A percentile compares a stretch with the other conserved stretches of the same genome.
Evolutionary conservation across 768 basidiomycete genomes (phyloP).

Genomic region (Gelatoporia subvermispora): DNA sequence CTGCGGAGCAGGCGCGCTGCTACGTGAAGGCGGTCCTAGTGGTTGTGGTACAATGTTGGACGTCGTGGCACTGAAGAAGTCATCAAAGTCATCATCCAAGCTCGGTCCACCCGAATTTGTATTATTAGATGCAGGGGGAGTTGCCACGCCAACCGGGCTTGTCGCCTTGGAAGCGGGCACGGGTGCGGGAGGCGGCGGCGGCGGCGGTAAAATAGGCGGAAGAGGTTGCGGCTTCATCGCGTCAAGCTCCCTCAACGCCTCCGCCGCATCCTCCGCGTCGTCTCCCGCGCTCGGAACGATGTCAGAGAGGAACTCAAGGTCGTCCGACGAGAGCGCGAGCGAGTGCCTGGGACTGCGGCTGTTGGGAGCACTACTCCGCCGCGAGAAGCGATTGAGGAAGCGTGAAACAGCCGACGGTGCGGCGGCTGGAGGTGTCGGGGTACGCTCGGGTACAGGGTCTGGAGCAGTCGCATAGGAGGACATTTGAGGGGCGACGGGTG

Average conservation of each 20-base stretch:
- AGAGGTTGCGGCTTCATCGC: conserved; percentile 34
- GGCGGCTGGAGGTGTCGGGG: conserved; percentile 12
- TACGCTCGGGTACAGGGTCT: conserved; percentile 15
- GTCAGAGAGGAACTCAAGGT: conserved; percentile 77
- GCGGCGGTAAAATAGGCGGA: conserved; percentile 22
- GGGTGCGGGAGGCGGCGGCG: conserved; percentile 9
- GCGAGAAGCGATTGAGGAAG: conserved; percentile 71
- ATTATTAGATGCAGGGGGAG: neutral
- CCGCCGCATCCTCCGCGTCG: conserved; percentile 29
- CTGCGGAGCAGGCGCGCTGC: neutral
- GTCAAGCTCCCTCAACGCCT: conserved; percentile 35
- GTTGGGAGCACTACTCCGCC: conserved; percentile 39
- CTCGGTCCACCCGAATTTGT: neutral
- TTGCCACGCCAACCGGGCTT: neutral
- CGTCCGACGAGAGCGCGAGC: conserved; percentile 70
- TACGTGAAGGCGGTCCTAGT: no score
- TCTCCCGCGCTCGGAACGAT: conserved; percentile 52
- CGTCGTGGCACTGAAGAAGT: conserved; percentile 8
- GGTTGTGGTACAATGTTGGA: no score
- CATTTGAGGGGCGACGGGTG: conserved; percentile 4
- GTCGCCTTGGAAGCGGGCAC: neutral
- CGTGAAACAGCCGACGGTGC: conserved; percentile 71
- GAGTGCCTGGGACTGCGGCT: conserved; percentile 41
- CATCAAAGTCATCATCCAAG: conserved; percentile 11
- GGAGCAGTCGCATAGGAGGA: conserved; percentile 16